Base-by-base conservation (phyloP, 192 early-diverging fungal species). In the Backusella luteola region DNA sequence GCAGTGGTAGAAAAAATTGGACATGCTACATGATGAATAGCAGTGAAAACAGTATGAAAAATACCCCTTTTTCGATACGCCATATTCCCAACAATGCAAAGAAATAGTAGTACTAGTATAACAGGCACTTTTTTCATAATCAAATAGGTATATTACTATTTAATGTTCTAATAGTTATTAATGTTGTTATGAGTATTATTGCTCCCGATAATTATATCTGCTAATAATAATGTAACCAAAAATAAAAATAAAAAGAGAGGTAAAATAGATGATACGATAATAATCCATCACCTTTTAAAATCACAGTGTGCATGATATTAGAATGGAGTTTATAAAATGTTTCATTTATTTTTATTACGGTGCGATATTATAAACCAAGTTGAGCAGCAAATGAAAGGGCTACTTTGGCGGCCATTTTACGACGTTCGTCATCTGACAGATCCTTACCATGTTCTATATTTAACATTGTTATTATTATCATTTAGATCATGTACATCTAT, bases 331-430 rank as follows among this genome's bases (percentile, higher is more conserved):
- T 17, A 29, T 63, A 63, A 63, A 63, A 63, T 63, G 56, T 63
- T 63, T 63, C 56, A 63, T 3, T 63, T 63, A 23, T 21, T 56
- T 56, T 21, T 56, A 23, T 56, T 56, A 21, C 3, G 14, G 9
- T 39, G 11, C 39, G 35, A 17, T 8, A 17, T 74, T 80, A 75
- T 34, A 80, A 21, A 26, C 76, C 80, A 35, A 81, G 53, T 32
- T 84, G 79, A 17, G 82, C 73, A 34, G 82, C 86, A 81, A 90
- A 90, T 17, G 89, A 88, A 21, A 84, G 76, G 9, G 89, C 89
- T 6, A 90, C 89, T 42, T 81, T 56, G 17, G 89, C 89, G 4
- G 89, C 89, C 32, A 90, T 71, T 66, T 84, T 82, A 11, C 87
- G 80, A 35, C 89, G 72, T 34, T 90, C 89, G n/a, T 79, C 77